phyloP scores from a whole-genome alignment of 257 asterid species.

The Thymus quinquecostatus region DNA sequence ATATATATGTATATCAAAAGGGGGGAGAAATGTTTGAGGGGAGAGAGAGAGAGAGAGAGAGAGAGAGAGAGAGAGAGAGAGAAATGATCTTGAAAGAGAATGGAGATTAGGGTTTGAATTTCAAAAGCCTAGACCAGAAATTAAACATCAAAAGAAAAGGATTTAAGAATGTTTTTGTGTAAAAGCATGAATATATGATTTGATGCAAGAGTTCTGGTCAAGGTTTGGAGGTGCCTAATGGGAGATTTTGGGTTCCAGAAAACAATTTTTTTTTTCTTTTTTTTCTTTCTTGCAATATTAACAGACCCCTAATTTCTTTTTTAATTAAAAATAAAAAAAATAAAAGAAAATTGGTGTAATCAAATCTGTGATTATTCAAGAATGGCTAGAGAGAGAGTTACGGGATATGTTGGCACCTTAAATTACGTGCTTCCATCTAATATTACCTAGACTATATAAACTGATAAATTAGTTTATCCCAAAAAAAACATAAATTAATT shows the following conservation, averaged over 20 bases:
- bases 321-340: background rate
- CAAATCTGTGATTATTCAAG: conserved; percentile 35
- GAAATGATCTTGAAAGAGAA: conserved; percentile 11
- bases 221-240: conserved; percentile 58
- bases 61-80: background rate
- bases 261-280: conserved; percentile 17
- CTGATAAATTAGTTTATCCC: background rate
- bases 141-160: conserved; percentile 37
- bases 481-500: no score
- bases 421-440: conserved; percentile 42
- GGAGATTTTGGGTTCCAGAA: conserved; percentile 58
- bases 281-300: conserved; percentile 25
- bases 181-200: conserved; percentile 48
- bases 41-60: background rate
- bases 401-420: conserved; percentile 40
- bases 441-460: conserved; percentile 12
- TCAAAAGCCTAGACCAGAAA: conserved; percentile 68
- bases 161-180: conserved; percentile 1
- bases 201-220: conserved; percentile 73
- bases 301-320: conserved; percentile 8
- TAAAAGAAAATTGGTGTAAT: conserved; percentile 9
- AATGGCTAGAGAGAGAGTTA: conserved; percentile 33
- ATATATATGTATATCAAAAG: background rate
- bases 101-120: conserved; percentile 20
- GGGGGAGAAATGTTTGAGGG: conserved; percentile 9